Percentiles rank a stretch among this genome's conserved stretches.
Evolutionary conservation across 371 early-diverging fungal species (phyloP).

Genomic region (Blastocladiella emersonii): DNA sequence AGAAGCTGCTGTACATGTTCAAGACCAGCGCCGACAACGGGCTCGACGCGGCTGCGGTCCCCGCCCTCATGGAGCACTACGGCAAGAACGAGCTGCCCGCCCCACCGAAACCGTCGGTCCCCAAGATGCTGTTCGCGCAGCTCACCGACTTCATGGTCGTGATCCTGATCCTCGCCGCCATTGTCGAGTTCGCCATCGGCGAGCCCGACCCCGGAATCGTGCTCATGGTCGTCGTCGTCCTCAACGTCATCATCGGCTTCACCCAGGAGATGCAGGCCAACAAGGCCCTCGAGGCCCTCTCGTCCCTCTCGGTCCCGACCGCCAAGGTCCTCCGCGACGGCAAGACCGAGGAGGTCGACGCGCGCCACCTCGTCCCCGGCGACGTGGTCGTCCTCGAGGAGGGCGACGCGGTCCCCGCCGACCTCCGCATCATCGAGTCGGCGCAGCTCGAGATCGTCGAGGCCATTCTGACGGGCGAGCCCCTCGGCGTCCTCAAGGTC

Average conservation of each 20-base stretch:
- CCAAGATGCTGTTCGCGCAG: slow-evolving; percentile 62
- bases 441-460: slow-evolving; percentile 73
- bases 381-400: slow-evolving; percentile 71
- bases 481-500: slow-evolving; percentile 52
- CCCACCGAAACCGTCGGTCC: slow-evolving; percentile 48
- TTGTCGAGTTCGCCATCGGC: slow-evolving; percentile 50
- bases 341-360: slow-evolving; percentile 39
- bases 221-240: slow-evolving; percentile 51
- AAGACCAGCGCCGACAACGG: slow-evolving; percentile 50
- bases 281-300: slow-evolving; percentile 72
- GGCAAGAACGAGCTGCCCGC: slow-evolving; percentile 60
- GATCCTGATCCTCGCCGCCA: slow-evolving; percentile 55
- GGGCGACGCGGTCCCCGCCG: slow-evolving; percentile 79
- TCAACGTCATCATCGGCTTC: slow-evolving; percentile 71
- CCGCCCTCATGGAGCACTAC: slow-evolving; percentile 37
- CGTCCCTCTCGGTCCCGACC: slow-evolving; percentile 60
- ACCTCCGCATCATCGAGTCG: slow-evolving; percentile 62
- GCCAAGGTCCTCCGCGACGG: slow-evolving; percentile 68
- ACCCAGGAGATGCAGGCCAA: slow-evolving; percentile 79
- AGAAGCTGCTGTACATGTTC: slow-evolving; percentile 69
- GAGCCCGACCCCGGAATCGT: slow-evolving; percentile 41
- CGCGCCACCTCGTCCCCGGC: slow-evolving; percentile 66
- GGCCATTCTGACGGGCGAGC: slow-evolving; percentile 76
- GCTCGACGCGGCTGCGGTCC: slow-evolving; percentile 36
- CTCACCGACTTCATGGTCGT: slow-evolving; percentile 69